Base-by-base conservation (phyloP, 306 rosid genomes). In the Lagenaria siceraria region DNA sequence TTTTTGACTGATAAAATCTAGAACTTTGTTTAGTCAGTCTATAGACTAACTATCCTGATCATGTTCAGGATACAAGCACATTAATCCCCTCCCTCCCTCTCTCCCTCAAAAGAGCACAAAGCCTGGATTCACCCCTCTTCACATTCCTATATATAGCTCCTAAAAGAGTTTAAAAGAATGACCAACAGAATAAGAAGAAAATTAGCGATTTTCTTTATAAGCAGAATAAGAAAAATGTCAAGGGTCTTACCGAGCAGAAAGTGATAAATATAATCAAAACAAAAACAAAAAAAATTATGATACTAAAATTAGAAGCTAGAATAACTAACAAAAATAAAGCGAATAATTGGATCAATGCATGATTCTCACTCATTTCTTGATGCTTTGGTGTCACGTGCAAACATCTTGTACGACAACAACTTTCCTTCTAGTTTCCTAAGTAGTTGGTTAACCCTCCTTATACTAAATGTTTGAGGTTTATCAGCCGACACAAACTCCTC, bases 321-420 rank as follows among this genome's bases (percentile, higher is more conserved):
- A 11, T n/a, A 21, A 42, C 42, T 21, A 9, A 10, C 61, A 65
- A 46, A 22, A 79, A 76, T 51, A 72, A 70, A 49, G 48, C 54
- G 33, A 56, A 79, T 65, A 73, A 78, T n/a, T 63, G 66, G 77
- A 74, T 22, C n/a, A 78, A 62, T 48, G 65, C 54, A 46, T 51
- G 75, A 53, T 79, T 75, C 97, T 95, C 86, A 95, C 99, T 72
- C 90, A 38, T 89, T 92, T 89, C 99, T 89, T 35, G 99, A 92
- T 78, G 97, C 92, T 86, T 95, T 95, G 74, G 99, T 95, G 79
- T 92, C 99, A 79, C 99, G 97, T 11, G 97, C 99, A 82, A 90
- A 95, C 88, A 92, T 88, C 89, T 88, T 95, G 91, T 90, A 95
- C 60, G 97, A 92, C 73, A 95, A 85, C 81, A 89, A 76, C 78